Base-by-base conservation (phyloP, 1,284 basidiomycete genomes). In the Bjerkandera adusta region DNA sequence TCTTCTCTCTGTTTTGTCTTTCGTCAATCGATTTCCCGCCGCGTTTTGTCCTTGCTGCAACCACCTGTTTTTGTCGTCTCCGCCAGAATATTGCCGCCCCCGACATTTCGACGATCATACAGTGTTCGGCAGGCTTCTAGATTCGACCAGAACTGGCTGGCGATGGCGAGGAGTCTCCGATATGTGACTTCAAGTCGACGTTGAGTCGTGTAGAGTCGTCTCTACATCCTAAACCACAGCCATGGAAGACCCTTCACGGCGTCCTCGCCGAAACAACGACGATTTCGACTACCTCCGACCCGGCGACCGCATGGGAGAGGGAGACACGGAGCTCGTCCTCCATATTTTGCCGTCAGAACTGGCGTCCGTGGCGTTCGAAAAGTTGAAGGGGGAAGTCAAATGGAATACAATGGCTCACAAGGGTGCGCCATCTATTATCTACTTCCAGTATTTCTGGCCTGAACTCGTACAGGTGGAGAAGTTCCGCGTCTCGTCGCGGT, bases 401-500 rank as follows among this genome's bases (percentile, higher is more conserved):
- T 89, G 85, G 85, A 69, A 75, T 43, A 70, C 69, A 1, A 89
- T 89, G 86, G 65, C 76, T 53, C 87, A 89, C 64, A 71, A 81
- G 65, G 87, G 86, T 78, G 52, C 12, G 53, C 56, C 11, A 5
- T 12, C 22, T 16, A 15, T 10, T 21, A 41, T 13, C 21, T 7
- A n/a, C 5, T 37, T 7, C 33, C 24, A 30, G 5, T 18, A 37
- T 16, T 16, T 32, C 33, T 39, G 38, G 45, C 44, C 22, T 41
- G 24, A 44, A 36, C 20, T 11, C 20, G 15, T 29, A 6, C 54
- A 85, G 85, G 85, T 20, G 85, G 86, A 3, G 83, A 88, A 60
- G 86, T 89, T 4, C 87, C 87, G 0, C 69, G 86, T 49, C 68
- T 83, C 1, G 83, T 89, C 18, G 85, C 86, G 1, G 83, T 87